Evolutionary conservation across 371 early-diverging fungal genomes (phyloP).

Genomic region (Mucor velutinosus): DNA sequence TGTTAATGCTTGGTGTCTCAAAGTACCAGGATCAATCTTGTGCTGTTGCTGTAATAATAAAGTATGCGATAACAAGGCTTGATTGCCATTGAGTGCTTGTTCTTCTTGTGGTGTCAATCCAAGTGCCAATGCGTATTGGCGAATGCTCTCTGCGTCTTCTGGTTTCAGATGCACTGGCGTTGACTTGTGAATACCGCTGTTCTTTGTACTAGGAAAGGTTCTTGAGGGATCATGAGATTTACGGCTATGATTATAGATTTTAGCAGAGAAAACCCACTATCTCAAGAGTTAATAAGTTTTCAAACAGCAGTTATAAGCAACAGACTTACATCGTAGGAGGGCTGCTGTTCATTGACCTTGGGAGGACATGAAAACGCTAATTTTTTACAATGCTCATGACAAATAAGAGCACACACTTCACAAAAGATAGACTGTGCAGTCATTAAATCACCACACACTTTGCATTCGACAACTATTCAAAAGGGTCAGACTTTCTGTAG

Average conservation of each 20-base stretch:
- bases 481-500: neutral
- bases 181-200: slow-evolving; percentile 14
- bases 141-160: slow-evolving; percentile 39
- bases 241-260: slow-evolving; percentile 23
- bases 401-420: slow-evolving; percentile 49
- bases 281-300: neutral
- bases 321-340: slow-evolving; percentile 46
- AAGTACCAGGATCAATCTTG: slow-evolving; percentile 13
- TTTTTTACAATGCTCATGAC: slow-evolving; percentile 45
- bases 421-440: slow-evolving; percentile 36
- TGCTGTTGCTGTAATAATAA: slow-evolving; percentile 33
- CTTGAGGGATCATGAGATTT: slow-evolving; percentile 7
- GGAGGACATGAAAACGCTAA: slow-evolving; percentile 49
- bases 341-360: slow-evolving; percentile 51
- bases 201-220: slow-evolving; percentile 17
- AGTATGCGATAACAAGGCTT: slow-evolving; percentile 43
- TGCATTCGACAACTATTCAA: slow-evolving; percentile 35
- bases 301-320: neutral
- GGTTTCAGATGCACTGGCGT: slow-evolving; percentile 23
- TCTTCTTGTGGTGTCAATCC: slow-evolving; percentile 48
- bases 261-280: slow-evolving; percentile 28
- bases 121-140: slow-evolving; percentile 34
- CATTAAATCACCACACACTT: slow-evolving; percentile 44
- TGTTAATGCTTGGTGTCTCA: slow-evolving; percentile 14
- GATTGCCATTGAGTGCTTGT: slow-evolving; percentile 39